A percentile compares a stretch with the other conserved stretches of the same genome.
Conservation (phyloP, 345 rosid genomes). For the Populus pruinosa region DNA sequence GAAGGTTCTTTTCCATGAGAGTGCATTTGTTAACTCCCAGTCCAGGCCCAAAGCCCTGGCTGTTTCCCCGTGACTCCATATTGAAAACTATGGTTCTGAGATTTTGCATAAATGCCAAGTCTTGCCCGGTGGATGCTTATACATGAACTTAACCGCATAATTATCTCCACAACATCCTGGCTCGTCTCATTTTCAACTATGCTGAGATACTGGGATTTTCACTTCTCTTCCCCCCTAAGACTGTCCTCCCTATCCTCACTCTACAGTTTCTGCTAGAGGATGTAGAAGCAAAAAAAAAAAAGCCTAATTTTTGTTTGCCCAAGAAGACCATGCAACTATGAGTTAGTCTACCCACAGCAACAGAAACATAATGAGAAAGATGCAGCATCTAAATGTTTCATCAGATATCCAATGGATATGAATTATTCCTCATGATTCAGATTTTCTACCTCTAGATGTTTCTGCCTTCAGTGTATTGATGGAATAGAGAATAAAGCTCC, state of each 20-base stretch:
- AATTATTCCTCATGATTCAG: background rate
- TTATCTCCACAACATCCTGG: too few species aligned
- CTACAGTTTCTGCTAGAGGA: background rate
- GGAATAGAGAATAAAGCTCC: background rate
- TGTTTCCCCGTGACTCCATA: background rate
- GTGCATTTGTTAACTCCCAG: background rate
- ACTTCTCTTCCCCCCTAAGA: background rate
- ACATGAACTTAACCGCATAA: background rate
- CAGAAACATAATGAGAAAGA: background rate
- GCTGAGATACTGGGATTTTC: background rate
- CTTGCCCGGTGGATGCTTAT: background rate
- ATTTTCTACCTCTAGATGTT: background rate
- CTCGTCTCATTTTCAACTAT: too few species aligned
- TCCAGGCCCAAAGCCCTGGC: background rate
- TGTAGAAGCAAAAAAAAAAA: background rate
- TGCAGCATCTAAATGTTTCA: background rate
- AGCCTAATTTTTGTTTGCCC: background rate
- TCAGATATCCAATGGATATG: background rate
- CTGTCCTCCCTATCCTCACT: background rate
- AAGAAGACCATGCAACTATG: background rate
- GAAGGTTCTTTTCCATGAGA: background rate
- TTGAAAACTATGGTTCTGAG: background rate
- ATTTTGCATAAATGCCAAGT: background rate
- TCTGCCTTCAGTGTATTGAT: background rate
- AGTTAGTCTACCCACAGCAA: background rate